A percentile compares a stretch with the other conserved stretches of the same genome.
Conservation (phyloP, 1,284 basidiomycete genomes). For the Rhodotorula sp. region DNA sequence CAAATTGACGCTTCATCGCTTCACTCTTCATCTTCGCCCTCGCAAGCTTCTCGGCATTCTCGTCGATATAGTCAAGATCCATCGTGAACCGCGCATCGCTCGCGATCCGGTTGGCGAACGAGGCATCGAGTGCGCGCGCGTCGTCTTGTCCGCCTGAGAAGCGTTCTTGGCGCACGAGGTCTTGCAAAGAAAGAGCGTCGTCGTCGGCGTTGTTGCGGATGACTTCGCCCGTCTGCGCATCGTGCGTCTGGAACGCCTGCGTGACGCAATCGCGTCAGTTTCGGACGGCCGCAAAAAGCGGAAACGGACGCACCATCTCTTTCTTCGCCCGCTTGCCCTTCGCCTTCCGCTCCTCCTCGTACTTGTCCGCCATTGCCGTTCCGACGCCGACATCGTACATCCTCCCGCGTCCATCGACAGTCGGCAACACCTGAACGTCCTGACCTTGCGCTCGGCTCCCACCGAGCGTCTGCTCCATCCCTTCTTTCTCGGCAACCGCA, state of each 20-base stretch:
- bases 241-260: constrained; percentile 71
- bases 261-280: not conserved
- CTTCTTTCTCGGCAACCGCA: constrained; percentile 31
- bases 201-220: constrained; percentile 81
- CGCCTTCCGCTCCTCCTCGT: constrained; percentile 54
- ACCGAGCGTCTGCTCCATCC: constrained; percentile 24
- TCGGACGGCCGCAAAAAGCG: not conserved
- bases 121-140: constrained; percentile 86
- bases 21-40: constrained; percentile 92
- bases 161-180: constrained; percentile 87
- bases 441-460: constrained; percentile 46
- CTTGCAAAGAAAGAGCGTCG: constrained; percentile 77
- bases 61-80: constrained; percentile 91
- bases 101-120: constrained; percentile 83
- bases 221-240: constrained; percentile 81
- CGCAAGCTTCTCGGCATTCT: constrained; percentile 88
- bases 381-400: constrained; percentile 87
- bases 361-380: constrained; percentile 52
- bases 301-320: constrained; percentile 60
- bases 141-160: constrained; percentile 84
- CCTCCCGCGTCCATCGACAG: constrained; percentile 77
- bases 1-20: constrained; percentile 94
- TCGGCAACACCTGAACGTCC: constrained; percentile 78
- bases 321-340: constrained; percentile 70
- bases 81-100: constrained; percentile 83